Conservation (phyloP, 306 rosid genomes). For the Coriaria nepalensis region DNA sequence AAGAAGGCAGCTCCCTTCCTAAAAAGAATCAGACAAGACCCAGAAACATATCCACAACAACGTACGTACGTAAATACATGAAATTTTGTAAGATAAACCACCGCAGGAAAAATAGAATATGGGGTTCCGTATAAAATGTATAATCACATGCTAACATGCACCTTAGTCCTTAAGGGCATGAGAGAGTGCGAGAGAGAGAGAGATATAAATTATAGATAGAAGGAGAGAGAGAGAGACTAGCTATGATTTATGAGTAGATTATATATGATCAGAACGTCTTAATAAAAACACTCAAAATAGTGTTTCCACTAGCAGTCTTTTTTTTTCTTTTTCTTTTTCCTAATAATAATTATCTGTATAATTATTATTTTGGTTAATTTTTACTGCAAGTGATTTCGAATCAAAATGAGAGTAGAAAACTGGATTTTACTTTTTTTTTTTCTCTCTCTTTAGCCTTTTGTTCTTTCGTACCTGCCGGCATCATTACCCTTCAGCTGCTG, state of each 20-base stretch:
- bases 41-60: conserved; percentile 18
- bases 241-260: too few species aligned
- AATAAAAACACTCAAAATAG: conserved; percentile 37
- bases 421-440: too few species aligned
- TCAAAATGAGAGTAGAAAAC: conserved; percentile 9
- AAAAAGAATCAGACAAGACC: conserved; percentile 13
- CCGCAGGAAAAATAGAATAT: conserved; percentile 18
- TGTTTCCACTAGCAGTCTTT: conserved; percentile 44
- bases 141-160: conserved; percentile 46
- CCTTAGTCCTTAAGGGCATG: conserved; percentile 12
- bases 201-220: conserved; percentile 20
- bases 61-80: conserved; percentile 7
- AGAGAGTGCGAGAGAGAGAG: conserved; percentile 24
- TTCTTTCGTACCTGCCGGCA: too few species aligned
- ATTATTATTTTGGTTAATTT: neutral
- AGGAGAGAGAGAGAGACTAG: neutral
- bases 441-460: too few species aligned
- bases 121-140: conserved; percentile 39
- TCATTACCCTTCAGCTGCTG: too few species aligned
- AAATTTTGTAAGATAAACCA: conserved; percentile 13
- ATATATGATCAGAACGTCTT: too few species aligned
- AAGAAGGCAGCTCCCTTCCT: conserved; percentile 34
- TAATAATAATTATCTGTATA: neutral
- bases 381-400: conserved; percentile 8
- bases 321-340: neutral